Evolutionary conservation across 2,329 filamentous ascomycete species (phyloP).

Genomic region (Fonsecaea nubica): DNA sequence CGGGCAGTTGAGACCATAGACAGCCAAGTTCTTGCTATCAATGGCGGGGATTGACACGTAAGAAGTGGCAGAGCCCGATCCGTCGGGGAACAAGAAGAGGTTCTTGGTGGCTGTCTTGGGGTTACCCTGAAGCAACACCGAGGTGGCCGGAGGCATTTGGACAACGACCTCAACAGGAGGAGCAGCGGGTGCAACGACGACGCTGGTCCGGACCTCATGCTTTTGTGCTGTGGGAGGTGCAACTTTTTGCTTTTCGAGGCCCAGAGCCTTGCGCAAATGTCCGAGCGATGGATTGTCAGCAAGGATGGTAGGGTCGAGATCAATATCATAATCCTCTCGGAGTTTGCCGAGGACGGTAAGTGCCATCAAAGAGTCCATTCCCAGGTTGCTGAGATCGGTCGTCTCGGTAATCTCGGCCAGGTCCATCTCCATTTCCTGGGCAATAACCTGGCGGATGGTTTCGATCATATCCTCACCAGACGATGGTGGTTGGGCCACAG

Average conservation of each 20-base stretch:
- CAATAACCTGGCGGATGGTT: slow-evolving; percentile 50
- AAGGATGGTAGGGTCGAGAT: slow-evolving; percentile 53
- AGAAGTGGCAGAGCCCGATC: slow-evolving; percentile 56
- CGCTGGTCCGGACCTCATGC: slow-evolving; percentile 39
- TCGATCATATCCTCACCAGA: slow-evolving; percentile 49
- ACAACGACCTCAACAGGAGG: slow-evolving; percentile 38
- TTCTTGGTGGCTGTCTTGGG: slow-evolving; percentile 51
- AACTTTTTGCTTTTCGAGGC: slow-evolving; percentile 48
- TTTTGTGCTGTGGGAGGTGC: slow-evolving; percentile 38
- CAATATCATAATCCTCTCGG: slow-evolving; percentile 52
- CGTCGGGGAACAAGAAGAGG: slow-evolving; percentile 54
- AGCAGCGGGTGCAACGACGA: slow-evolving; percentile 39
- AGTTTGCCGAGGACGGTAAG: slow-evolving; percentile 54
- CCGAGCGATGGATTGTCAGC: slow-evolving; percentile 52
- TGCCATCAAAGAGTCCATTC: slow-evolving; percentile 56
- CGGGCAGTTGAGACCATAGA: slow-evolving; percentile 53
- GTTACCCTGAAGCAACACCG: slow-evolving; percentile 52
- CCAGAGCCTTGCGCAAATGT: slow-evolving; percentile 49
- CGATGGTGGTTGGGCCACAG: slow-evolving; percentile 44
- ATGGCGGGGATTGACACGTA: slow-evolving; percentile 53
- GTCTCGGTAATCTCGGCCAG: slow-evolving; percentile 49
- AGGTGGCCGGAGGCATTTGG: slow-evolving; percentile 50
- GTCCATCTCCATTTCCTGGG: slow-evolving; percentile 54
- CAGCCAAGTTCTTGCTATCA: slow-evolving; percentile 48
- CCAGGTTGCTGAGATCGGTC: slow-evolving; percentile 52